phyloP scores from a whole-genome alignment of 164 flowering plant species.

The Hamamelis virginiana region DNA sequence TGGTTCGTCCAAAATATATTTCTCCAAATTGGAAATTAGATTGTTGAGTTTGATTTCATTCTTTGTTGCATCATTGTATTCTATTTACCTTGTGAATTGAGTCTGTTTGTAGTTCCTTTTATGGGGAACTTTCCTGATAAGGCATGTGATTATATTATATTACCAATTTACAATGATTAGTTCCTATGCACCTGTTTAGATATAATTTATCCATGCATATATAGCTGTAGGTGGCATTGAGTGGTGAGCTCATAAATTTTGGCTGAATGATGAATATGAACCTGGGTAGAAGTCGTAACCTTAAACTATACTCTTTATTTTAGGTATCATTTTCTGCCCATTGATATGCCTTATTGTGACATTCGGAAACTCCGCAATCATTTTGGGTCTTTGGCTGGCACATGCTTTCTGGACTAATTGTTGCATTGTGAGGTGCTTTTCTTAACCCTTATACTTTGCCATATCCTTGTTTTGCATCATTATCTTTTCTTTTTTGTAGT shows the following conservation, averaged over 20 bases:
- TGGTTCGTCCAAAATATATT: too few relatives aligned
- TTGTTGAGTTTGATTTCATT: too few relatives aligned
- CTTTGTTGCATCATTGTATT: too few relatives aligned
- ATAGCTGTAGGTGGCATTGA: not conserved
- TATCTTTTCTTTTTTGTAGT: not conserved
- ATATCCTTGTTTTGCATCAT: not conserved
- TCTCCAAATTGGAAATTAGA: too few relatives aligned
- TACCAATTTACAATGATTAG: not conserved
- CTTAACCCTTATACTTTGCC: not conserved
- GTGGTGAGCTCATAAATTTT: not conserved
- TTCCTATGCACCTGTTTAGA: not conserved
- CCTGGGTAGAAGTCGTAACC: not conserved
- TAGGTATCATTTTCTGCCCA: conserved; percentile 81
- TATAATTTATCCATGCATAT: not conserved
- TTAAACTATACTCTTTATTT: conserved; percentile 7
- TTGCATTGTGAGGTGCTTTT: conserved; percentile 55
- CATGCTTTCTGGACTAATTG: conserved; percentile 69
- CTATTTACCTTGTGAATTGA: too few relatives aligned
- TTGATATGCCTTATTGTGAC: conserved; percentile 65
- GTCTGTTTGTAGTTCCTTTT: too few relatives aligned
- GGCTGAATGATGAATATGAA: not conserved
- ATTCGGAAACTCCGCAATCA: conserved; percentile 65
- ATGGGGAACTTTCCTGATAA: too few relatives aligned
- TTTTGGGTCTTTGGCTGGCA: conserved; percentile 78
- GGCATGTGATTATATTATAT: too few relatives aligned